Conservation (phyloP, 345 rosid genomes). For the Sisymbrium altissimum region DNA sequence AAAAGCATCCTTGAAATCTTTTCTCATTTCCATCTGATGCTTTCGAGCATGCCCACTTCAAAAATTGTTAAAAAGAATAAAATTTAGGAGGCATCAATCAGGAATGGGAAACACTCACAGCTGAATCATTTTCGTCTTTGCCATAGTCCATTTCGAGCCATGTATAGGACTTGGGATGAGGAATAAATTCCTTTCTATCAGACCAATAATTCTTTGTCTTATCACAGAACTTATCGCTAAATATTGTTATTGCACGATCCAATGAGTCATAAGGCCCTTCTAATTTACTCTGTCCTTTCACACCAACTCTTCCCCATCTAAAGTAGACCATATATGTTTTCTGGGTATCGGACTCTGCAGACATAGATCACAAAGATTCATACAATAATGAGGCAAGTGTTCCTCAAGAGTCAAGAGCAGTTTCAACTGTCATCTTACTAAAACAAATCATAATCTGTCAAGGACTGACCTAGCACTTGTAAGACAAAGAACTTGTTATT, state of each 20-base stretch:
- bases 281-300: constrained; percentile 74
- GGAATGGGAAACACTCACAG: constrained; percentile 43
- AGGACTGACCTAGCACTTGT: constrained; percentile 69
- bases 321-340: constrained; percentile 58
- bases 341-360: constrained; percentile 70
- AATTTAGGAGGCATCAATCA: not conserved
- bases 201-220: constrained; percentile 70
- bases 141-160: constrained; percentile 84
- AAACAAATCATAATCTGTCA: not conserved
- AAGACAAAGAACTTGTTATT: constrained; percentile 82
- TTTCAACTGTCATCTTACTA: not conserved
- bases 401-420: not conserved
- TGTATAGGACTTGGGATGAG: constrained; percentile 58
- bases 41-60: not conserved
- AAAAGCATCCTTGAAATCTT: not conserved
- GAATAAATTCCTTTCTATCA: constrained; percentile 50
- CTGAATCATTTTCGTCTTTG: constrained; percentile 44
- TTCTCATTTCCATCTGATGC: not conserved
- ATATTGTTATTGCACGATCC: constrained; percentile 52
- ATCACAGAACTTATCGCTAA: constrained; percentile 57
- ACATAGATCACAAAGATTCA: constrained; percentile 2
- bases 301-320: constrained; percentile 96
- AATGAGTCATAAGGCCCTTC: constrained; percentile 59
- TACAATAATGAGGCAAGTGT: not conserved
- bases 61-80: not conserved